phyloP scores from a whole-genome alignment of 495 filamentous ascomycete species.

The Trichoderma virens region DNA sequence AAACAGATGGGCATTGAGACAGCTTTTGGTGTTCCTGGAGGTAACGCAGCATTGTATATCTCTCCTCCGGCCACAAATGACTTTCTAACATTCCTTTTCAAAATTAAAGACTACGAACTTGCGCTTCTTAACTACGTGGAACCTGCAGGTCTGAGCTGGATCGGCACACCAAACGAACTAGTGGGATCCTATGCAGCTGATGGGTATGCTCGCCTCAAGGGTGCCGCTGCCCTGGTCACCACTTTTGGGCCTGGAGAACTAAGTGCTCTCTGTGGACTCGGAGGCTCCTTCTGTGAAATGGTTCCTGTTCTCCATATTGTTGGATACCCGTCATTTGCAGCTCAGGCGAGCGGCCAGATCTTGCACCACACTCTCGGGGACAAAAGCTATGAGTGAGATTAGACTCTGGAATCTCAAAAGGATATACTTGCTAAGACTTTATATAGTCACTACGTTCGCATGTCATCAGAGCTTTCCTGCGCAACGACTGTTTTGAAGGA shows the following conservation, averaged over 20 bases:
- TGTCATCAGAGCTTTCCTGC: constrained; percentile 29
- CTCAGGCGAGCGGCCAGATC: constrained; percentile 45
- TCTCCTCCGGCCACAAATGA: not conserved
- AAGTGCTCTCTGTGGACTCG: constrained; percentile 59
- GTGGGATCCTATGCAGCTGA: constrained; percentile 57
- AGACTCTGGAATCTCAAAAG: no score
- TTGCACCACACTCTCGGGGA: constrained; percentile 22
- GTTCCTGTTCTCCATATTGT: constrained; percentile 60
- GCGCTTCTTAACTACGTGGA: constrained; percentile 55
- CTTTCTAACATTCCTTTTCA: not conserved
- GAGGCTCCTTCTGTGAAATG: constrained; percentile 56
- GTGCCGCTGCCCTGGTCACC: constrained; percentile 55
- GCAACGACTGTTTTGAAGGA: constrained; percentile 29
- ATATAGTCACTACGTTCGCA: constrained; percentile 31
- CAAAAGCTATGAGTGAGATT: constrained; percentile 16
- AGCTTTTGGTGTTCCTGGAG: constrained; percentile 59
- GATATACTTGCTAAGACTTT: not conserved
- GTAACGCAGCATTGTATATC: constrained; percentile 16
- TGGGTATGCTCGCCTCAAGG: constrained; percentile 63
- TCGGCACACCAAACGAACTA: constrained; percentile 61
- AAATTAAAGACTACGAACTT: constrained; percentile 38
- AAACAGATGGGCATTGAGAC: constrained; percentile 52
- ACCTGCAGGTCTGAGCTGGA: constrained; percentile 55
- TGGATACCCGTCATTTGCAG: constrained; percentile 48
- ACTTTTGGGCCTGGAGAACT: constrained; percentile 68